Base-by-base conservation (phyloP, 305 asterid species). In the Solanum aculeatissimum region DNA sequence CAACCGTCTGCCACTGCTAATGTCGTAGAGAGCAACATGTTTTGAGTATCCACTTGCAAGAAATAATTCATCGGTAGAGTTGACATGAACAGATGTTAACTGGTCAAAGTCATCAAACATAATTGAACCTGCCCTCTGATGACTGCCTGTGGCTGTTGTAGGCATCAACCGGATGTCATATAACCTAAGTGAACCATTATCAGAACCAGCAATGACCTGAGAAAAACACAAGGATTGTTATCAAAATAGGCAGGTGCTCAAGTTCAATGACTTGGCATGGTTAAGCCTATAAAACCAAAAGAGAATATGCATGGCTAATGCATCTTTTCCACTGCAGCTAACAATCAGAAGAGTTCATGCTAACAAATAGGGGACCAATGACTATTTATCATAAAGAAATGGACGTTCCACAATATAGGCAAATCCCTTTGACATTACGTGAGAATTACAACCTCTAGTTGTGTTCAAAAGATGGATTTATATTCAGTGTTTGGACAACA, bases 201-300 rank as follows among this genome's bases (percentile, higher is more conserved):
- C 98, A 35, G 98, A 95, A 88, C 98, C 98, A 85, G 98, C 98
- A 86, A 95, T 92, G 79, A 95, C 95, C 98, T 95, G 97, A 89
- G 87, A 91, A 77, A 77, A 77, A 77, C 21, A 66, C 2, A 66
- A 66, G 85, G 80, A 18, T 29, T 66, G 38, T 83, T 3, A 49
- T 82, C 80, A 82, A 38, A 29, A 66, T 19, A 47, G 63, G 85
- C 45, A 77, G 49, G 47, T 77, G 65, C 65, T 77, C 47, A 77
- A 77, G 82, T 29, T 51, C 65, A 77, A 51, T 29, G 47, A 77
- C 65, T 77, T 18, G 19, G 82, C 82, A 51, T 21, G 65, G 47
- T 77, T 49, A 19, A 53, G 12, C 10, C 27, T 51, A 51, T 29
- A 77, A 51, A 27, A 19, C 82, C 66, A 51, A 77, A 77, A 77